Base-by-base conservation (phyloP, 139 green algal genomes). In the Nannochloris sp. region DNA sequence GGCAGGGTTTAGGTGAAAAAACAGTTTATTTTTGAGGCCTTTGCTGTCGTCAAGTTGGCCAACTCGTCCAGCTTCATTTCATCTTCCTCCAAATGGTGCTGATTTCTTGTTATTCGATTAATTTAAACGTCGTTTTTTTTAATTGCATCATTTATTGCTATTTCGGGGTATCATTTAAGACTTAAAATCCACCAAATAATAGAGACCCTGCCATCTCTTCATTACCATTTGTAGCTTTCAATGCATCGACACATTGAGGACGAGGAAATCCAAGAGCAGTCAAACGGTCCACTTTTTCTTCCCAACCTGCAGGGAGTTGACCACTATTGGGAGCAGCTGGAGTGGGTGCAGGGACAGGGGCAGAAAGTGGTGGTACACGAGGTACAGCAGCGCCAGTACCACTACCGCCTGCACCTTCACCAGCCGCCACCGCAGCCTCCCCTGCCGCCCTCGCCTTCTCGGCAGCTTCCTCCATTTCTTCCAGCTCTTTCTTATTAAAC, bases 121-220 rank as follows among this genome's bases (percentile, higher is more conserved):
- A n/a, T n/a, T n/a, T n/a, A n/a, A n/a, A n/a, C n/a, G n/a, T n/a
- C n/a, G n/a, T n/a, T n/a, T n/a, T n/a, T n/a, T n/a, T n/a, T n/a
- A n/a, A n/a, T n/a, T n/a, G n/a, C n/a, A n/a, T n/a, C n/a, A n/a
- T n/a, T n/a, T n/a, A n/a, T n/a, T n/a, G n/a, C n/a, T n/a, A n/a
- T n/a, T n/a, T n/a, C n/a, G n/a, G n/a, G n/a, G n/a, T n/a, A n/a
- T n/a, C n/a, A n/a, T n/a, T n/a, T n/a, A n/a, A n/a, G n/a, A n/a
- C n/a, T n/a, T n/a, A 51, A 19, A 51, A 39, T 36, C 48, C 48
- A 9, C 48, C 48, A 54, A 95, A 93, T 60, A 95, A 63, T 31
- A 92, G 60, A 10, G 72, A 68, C 0, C 81, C 87, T 0, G 88
- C 88, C 15, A 75, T 45, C n/a, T 95, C 88, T 31, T 81, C 82